These are phyloP conservation scores for Bremia lactucae DNA, from an alignment of 352 stramenopile genomes.

Conservation along the genomic window DNA sequence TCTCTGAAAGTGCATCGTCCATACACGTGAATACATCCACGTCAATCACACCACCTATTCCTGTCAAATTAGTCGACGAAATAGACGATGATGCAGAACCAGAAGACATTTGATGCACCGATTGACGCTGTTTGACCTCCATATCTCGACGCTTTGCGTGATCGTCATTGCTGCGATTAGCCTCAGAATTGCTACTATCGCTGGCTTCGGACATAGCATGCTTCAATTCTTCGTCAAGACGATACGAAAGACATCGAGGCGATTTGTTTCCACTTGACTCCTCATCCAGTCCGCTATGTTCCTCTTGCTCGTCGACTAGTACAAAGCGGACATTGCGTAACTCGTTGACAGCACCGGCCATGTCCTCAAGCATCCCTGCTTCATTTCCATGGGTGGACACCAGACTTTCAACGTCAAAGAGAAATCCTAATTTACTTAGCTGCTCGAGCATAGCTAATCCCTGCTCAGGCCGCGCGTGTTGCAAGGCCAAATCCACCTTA, in stretches of 20 bases:
- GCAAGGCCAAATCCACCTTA: slow-evolving; percentile 68
- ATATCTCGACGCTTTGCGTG: slow-evolving; percentile 10
- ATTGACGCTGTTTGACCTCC: slow-evolving; percentile 19
- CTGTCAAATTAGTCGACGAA: slow-evolving; percentile 19
- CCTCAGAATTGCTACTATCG: slow-evolving; percentile 5
- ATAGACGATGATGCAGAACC: slow-evolving; percentile 26
- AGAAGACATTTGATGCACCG: slow-evolving; percentile 19
- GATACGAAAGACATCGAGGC: slow-evolving; percentile 45
- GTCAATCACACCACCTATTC: slow-evolving; percentile 62
- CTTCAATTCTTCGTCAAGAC: slow-evolving; percentile 64
- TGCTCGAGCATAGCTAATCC: slow-evolving; percentile 62
- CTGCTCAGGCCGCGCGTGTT: slow-evolving; percentile 32
- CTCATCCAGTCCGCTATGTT: slow-evolving; percentile 24
- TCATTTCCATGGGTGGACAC: slow-evolving; percentile 84
- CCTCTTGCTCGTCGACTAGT: slow-evolving; percentile 65
- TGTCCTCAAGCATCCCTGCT: slow-evolving; percentile 81
- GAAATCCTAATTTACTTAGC: slow-evolving; percentile 66
- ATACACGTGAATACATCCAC: slow-evolving; percentile 75
- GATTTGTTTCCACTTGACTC: slow-evolving; percentile 27
- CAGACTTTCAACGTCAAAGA: slow-evolving; percentile 79
- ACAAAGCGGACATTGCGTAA: slow-evolving; percentile 72
- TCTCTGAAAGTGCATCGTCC: slow-evolving; percentile 52
- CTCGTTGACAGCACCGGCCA: slow-evolving; percentile 74
- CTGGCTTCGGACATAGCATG: slow-evolving; percentile 17
- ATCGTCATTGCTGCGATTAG: slow-evolving; percentile 9